Base-by-base conservation (phyloP, 2,329 filamentous ascomycete species). In the Alternaria alternata region DNA sequence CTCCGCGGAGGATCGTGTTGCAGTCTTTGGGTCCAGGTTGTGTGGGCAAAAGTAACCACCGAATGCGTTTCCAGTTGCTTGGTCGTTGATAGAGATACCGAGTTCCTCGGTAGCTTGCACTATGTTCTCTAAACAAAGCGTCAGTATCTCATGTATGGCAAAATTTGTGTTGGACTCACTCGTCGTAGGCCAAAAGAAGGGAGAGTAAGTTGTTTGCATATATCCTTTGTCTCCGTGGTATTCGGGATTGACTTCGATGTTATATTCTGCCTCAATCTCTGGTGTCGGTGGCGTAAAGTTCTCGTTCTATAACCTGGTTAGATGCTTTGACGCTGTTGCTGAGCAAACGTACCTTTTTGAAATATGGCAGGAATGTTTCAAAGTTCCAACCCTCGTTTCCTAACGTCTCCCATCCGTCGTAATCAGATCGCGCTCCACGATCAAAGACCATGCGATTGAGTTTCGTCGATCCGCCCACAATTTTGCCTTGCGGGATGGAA, bases 381-480 rank as follows among this genome's bases (percentile, higher is more conserved):
- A 73, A 75, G 47, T 73, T 57, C 74, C 71, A 75, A 18, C 72
- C 71, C 16, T 62, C 38, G 36, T 72, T 72, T 2, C 71, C 70
- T 9, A 75, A 56, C 7, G 47, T 18, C 49, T 71, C 69, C 71
- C 72, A 75, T 11, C 57, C 68, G 67, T 76, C 70, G 38, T 75
- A 78, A 30, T 78, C 75, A 8, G 70, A 66, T 39, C 63, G 68
- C 5, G 63, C 51, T 8, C 64, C 72, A 20, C 74, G 72, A 44
- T 75, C 71, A 49, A 72, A 72, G 3, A 70, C 69, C 63, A 77
- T 68, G 20, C 80, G 75, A 57, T 83, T 83, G n/a, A 84, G 49
- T 53, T 70, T 70, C 5, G 68, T 69, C 11, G 66, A 67, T 24
- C 70, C 70, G n/a, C 70, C 70, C 24, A 71, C 68, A 11, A 69